phyloP scores from a whole-genome alignment of 371 early-diverging fungal species.

The Rhizopus delemar region DNA sequence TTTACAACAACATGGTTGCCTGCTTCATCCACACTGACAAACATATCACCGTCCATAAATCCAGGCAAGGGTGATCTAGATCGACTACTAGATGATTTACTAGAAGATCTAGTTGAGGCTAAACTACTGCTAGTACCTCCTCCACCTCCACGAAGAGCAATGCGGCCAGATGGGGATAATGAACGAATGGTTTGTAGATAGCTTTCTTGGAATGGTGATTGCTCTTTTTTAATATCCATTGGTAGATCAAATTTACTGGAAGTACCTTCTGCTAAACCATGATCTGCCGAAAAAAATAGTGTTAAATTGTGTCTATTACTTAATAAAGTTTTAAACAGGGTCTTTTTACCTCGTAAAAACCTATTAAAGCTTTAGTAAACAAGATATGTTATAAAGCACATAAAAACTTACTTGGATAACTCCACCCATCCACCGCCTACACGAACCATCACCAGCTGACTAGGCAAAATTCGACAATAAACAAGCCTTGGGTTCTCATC shows the following conservation, averaged over 20 bases:
- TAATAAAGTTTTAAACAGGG: neutral
- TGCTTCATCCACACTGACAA: conserved; percentile 44
- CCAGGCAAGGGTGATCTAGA: conserved; percentile 37
- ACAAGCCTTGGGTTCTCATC: conserved; percentile 55
- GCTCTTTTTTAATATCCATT: conserved; percentile 3
- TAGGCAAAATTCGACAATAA: conserved; percentile 62
- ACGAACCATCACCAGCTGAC: conserved; percentile 76
- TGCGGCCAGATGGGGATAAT: conserved; percentile 44
- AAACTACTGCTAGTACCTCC: conserved; percentile 24
- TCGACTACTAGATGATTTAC: conserved; percentile 34
- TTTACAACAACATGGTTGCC: conserved; percentile 47
- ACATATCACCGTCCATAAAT: conserved; percentile 46
- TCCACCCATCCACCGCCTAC: conserved; percentile 85
- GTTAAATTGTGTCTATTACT: neutral
- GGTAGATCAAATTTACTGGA: conserved; percentile 13
- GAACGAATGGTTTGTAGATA: conserved; percentile 28
- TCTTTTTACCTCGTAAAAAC: conserved; percentile 20
- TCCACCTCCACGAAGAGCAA: conserved; percentile 44
- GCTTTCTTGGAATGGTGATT: conserved; percentile 25
- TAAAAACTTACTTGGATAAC: conserved; percentile 47
- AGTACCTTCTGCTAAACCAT: conserved; percentile 28
- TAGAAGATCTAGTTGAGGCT: conserved; percentile 35
- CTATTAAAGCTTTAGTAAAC: conserved; percentile 5
- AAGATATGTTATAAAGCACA: neutral
- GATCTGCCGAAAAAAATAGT: conserved; percentile 19